These are phyloP conservation scores for Candida sakaeoensis DNA, from an alignment of 805 yeast genomes.

Conservation along the genomic window DNA sequence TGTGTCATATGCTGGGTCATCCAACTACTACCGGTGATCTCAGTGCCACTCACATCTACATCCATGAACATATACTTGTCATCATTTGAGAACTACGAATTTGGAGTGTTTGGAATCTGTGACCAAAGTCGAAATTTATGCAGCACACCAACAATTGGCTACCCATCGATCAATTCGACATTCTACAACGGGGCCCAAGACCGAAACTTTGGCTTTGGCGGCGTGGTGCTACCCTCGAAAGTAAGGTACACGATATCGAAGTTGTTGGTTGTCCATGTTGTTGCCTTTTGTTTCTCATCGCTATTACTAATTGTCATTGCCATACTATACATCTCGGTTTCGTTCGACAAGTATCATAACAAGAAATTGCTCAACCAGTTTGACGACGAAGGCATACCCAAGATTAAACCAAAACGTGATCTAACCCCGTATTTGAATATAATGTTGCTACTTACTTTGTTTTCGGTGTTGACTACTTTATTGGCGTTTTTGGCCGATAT, in stretches of 20 bases:
- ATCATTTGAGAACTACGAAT: constrained; percentile 27
- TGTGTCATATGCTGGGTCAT: constrained; percentile 24
- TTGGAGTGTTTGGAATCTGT: constrained; percentile 45
- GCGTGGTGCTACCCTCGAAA: constrained; percentile 36
- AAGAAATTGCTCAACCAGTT: constrained; percentile 1
- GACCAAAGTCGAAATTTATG: constrained; percentile 24
- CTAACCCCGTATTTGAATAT: constrained; percentile 41
- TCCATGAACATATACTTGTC: constrained; percentile 26
- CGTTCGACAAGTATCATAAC: constrained; percentile 7
- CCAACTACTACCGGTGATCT: constrained; percentile 38
- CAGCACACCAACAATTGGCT: constrained; percentile 35
- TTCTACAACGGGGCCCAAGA: constrained; percentile 12
- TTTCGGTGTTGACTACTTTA: constrained; percentile 65
- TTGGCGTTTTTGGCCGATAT: constrained; percentile 81
- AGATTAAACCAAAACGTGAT: constrained; percentile 12
- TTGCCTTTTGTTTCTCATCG: constrained; percentile 32
- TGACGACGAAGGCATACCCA: constrained; percentile 5
- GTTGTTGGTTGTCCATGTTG: constrained; percentile 38
- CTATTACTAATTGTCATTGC: constrained; percentile 14
- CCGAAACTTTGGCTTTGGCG: constrained; percentile 12
- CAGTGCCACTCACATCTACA: constrained; percentile 39
- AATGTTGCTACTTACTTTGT: constrained; percentile 56
- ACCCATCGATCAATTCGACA: constrained; percentile 22
- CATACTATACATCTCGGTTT: constrained; percentile 11
- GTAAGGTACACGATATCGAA: constrained; percentile 39